Base-by-base conservation (phyloP, 768 basidiomycete species). In the Pleurotus ostreatus region DNA sequence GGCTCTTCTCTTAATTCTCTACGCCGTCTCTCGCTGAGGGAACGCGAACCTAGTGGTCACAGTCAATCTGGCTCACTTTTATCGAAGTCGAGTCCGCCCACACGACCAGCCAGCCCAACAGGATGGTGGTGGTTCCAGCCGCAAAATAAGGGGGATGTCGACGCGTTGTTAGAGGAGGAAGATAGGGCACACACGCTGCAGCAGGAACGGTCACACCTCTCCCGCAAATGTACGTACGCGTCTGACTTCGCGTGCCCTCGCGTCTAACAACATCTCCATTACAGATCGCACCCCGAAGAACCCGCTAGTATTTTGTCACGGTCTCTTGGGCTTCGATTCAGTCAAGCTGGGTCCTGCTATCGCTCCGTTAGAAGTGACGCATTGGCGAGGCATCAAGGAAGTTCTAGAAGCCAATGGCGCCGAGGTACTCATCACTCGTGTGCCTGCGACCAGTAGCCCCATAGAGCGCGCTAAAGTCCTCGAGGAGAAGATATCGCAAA, bases 301-400 rank as follows among this genome's bases (percentile, higher is more conserved):
- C 60, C 96, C 96, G 0, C 71, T 98, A 45, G 88, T 98, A 1
- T 98, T 98, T 70, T 98, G 96, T 62, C 96, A 98, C 66, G 96
- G 95, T 7, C 80, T 97, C 1, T 79, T 98, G 6, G 92, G 93
- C 1, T 95, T 94, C 60, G 92, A 95, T 66, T 86, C 85, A 0
- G 82, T 94, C 61, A 88, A 84, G 2, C 86, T 93, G 20, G 88
- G 89, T 1, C 85, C 81, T 2, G 73, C 86, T 45, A 89, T 88
- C 56, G 85, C 87, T 11, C 86, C 92, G 3, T 63, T 98, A 15
- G 85, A 94, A 64, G 92, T 99, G 41, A 80, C 88, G 2, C 94
- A 99, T 69, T 99, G 97, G 97, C 82, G 96, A 38, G 97, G 97
- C 5, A 96, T 99, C 60, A 88, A 89, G 65, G 92, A 98, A 67